Percentiles rank a stretch among this genome's conserved stretches.
Evolutionary conservation across 2,329 filamentous ascomycete genomes (phyloP).

Genomic region (Pestalotiopsis sp.): DNA sequence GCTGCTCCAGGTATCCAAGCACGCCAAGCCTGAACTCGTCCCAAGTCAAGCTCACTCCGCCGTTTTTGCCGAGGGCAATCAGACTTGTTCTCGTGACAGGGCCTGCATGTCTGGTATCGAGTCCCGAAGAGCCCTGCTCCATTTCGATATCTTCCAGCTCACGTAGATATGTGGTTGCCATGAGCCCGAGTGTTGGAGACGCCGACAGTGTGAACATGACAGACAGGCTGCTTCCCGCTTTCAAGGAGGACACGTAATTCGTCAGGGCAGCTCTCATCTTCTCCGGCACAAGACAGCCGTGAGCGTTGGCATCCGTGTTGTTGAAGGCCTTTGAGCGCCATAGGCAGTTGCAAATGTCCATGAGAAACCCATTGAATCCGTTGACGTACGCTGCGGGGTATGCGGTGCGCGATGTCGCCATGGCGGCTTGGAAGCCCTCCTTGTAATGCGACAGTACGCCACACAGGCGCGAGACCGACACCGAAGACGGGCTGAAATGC

Average conservation of each 20-base stretch:
- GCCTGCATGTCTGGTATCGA: constrained; percentile 60
- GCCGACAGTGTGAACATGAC: constrained; percentile 62
- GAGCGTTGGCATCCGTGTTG: constrained; percentile 63
- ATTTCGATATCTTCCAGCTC: constrained; percentile 60
- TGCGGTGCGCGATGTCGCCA: constrained; percentile 25
- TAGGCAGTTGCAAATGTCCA: constrained; percentile 84
- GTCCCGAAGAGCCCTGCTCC: constrained; percentile 36
- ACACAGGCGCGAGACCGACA: constrained; percentile 70
- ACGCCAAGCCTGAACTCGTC: constrained; percentile 77
- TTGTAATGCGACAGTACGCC: constrained; percentile 75
- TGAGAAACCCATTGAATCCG: constrained; percentile 80
- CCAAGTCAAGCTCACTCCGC: constrained; percentile 71
- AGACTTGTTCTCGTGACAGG: constrained; percentile 74
- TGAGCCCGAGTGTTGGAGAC: constrained; percentile 58
- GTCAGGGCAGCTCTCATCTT: constrained; percentile 48
- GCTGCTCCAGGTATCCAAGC: constrained; percentile 66
- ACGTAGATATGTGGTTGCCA: constrained; percentile 58
- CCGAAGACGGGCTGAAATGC: constrained; percentile 66
- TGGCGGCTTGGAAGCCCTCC: constrained; percentile 66
- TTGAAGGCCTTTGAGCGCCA: constrained; percentile 78
- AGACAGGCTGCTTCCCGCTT: constrained; percentile 48
- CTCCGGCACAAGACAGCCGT: constrained; percentile 54
- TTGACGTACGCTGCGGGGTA: constrained; percentile 66
- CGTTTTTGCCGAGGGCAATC: constrained; percentile 61
- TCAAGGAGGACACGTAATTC: constrained; percentile 51